Evolutionary conservation across 805 yeast species (phyloP).

Genomic region (Cyberlindnera americana): DNA sequence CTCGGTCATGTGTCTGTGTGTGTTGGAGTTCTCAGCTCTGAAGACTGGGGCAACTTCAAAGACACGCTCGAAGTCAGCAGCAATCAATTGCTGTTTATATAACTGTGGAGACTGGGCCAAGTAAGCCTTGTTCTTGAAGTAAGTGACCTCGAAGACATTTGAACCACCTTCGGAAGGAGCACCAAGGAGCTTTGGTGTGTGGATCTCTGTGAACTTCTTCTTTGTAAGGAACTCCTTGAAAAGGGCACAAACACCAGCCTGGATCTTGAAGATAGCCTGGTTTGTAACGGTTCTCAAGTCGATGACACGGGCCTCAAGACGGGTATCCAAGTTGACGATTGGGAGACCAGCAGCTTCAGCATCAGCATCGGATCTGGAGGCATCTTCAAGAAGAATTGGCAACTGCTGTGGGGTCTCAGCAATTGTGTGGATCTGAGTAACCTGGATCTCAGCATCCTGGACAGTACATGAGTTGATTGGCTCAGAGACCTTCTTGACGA

Average conservation of each 20-base stretch:
- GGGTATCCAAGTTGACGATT: conserved; percentile 91
- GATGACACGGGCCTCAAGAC: conserved; percentile 92
- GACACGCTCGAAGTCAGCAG: conserved; percentile 95
- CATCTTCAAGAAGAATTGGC: conserved; percentile 95
- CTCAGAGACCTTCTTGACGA: conserved; percentile 78
- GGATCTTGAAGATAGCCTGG: conserved; percentile 94
- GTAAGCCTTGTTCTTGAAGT: conserved; percentile 89
- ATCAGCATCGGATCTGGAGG: conserved; percentile 89
- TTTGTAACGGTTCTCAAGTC: conserved; percentile 96
- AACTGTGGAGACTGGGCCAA: conserved; percentile 98
- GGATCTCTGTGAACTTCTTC: conserved; percentile 81
- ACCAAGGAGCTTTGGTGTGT: conserved; percentile 92
- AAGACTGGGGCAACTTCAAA: conserved; percentile 97
- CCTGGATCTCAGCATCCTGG: conserved; percentile 82
- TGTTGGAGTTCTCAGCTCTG: conserved; percentile 98
- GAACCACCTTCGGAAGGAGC: conserved; percentile 98
- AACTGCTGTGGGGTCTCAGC: conserved; percentile 88
- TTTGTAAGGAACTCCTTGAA: conserved; percentile 81
- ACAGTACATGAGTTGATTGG: conserved; percentile 86
- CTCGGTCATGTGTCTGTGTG: conserved; percentile 99
- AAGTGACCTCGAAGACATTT: conserved; percentile 88
- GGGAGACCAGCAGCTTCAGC: conserved; percentile 92
- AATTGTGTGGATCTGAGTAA: conserved; percentile 69
- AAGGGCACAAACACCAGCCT: conserved; percentile 80
- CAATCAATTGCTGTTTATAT: conserved; percentile 96